Evolutionary conservation across 2,329 filamentous ascomycete species (phyloP).

Genomic region (Bretziella fagacearum): DNA sequence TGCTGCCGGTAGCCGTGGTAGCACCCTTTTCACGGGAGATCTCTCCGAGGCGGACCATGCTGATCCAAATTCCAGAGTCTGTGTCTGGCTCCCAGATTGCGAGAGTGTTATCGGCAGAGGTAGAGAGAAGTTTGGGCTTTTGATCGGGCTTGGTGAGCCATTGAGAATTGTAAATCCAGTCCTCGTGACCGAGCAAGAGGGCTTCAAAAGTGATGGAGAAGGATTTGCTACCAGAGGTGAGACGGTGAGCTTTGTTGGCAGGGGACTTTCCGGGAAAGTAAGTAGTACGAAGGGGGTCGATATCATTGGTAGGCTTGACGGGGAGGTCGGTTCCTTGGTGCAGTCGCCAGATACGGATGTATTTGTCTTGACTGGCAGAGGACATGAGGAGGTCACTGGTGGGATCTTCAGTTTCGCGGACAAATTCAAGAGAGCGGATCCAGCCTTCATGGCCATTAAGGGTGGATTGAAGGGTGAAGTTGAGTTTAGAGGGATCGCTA

Average conservation of each 20-base stretch:
- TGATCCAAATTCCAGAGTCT: constrained; percentile 79
- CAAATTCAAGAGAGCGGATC: constrained; percentile 74
- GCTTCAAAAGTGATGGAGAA: constrained; percentile 88
- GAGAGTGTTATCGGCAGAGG: constrained; percentile 89
- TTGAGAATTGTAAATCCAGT: constrained; percentile 85
- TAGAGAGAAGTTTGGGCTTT: constrained; percentile 60
- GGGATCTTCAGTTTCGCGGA: constrained; percentile 27
- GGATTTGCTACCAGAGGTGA: constrained; percentile 43
- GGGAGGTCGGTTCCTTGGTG: constrained; percentile 52
- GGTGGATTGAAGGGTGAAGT: constrained; percentile 58
- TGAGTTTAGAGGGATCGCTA: constrained; percentile 19
- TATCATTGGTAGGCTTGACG: constrained; percentile 31
- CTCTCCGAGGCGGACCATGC: constrained; percentile 69
- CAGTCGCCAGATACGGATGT: constrained; percentile 83
- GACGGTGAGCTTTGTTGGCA: constrained; percentile 74
- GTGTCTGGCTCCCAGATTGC: constrained; percentile 82
- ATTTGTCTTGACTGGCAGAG: constrained; percentile 94
- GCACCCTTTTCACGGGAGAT: constrained; percentile 91
- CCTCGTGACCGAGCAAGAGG: constrained; percentile 82
- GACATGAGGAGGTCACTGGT: constrained; percentile 62
- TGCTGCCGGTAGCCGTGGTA: constrained; percentile 88
- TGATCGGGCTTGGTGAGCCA: constrained; percentile 39
- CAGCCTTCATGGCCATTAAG: constrained; percentile 86
- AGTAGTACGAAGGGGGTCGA: constrained; percentile 39
- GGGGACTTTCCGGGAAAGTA: constrained; percentile 53